Base-by-base conservation (phyloP, 345 rosid genomes). In the Camelina laxa region DNA sequence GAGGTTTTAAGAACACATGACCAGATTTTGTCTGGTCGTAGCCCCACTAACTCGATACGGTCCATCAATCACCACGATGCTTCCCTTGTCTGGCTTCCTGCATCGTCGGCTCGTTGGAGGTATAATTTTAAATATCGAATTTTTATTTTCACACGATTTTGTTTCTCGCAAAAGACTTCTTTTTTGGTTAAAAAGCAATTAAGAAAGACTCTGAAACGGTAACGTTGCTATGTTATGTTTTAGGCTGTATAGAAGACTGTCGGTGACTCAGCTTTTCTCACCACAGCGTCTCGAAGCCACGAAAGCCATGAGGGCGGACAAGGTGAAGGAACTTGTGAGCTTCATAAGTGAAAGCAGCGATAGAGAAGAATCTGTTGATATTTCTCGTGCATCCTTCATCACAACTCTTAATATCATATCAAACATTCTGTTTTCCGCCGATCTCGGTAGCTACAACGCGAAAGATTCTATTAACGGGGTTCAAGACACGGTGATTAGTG, bases 391-490 rank as follows among this genome's bases (percentile, higher is more conserved):
- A 19, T 72, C 82, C 14, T 85, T 87, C 67, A 42, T 5, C 49
- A 71, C 89, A 38, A 5, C 70, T 9, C 76, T 87, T 10, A 85
- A 82, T 69, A 57, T 82, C 47, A 21, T 82, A 41, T 85, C 89
- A 0, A 81, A 78, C 70, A 64, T 80, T 41, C 14, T 88, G 12
- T 72, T 84, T 57, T 88, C 91, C 0, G 21, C 72, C 8, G 87
- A 88, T 75, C 55, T 88, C 45, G 77, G 66, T 21, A 73, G 74
- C 67, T 69, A 69, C 9, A 65, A 65, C 16, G 59, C 83, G 0
- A 60, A 68, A 9, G 15, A n/a, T 11, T 33, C 72, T 3, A 48
- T 2, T 21, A 36, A 12, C 16, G 79, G 39, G 36, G 80, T 87
- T 70, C 83, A 72, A 69, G 72, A 80, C 56, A 31, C 51, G 9